Evolutionary conservation across 2,329 filamentous ascomycete species (phyloP).

Genomic region (Monosporascus sp.): DNA sequence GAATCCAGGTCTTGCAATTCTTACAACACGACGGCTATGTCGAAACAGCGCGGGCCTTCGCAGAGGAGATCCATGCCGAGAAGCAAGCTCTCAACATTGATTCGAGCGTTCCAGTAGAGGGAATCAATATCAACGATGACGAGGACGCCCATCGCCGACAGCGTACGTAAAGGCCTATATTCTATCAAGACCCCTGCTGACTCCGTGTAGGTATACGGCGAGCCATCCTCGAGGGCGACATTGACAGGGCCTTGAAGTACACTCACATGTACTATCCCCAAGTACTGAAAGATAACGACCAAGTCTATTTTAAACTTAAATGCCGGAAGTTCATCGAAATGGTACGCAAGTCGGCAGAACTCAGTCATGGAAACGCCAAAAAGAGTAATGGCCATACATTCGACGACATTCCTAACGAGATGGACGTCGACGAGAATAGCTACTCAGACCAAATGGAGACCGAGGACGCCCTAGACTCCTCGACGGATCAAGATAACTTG

Average conservation of each 20-base stretch:
- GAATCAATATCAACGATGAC: conserved; percentile 70
- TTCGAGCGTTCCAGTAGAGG: conserved; percentile 45
- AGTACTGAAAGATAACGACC: conserved; percentile 73
- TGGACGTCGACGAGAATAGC: conserved; percentile 38
- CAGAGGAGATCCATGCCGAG: conserved; percentile 72
- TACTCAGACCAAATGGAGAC: conserved; percentile 50
- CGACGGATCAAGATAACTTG: conserved; percentile 36
- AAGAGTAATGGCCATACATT: conserved; percentile 33
- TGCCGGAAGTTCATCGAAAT: conserved; percentile 96
- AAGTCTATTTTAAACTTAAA: conserved; percentile 81
- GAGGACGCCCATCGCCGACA: conserved; percentile 82
- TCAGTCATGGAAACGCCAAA: conserved; percentile 45
- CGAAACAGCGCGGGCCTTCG: conserved; percentile 85
- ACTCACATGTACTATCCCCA: conserved; percentile 74
- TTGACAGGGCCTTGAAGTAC: conserved; percentile 82
- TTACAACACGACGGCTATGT: conserved; percentile 93
- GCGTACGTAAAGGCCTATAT: conserved; percentile 51
- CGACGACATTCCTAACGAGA: conserved; percentile 53
- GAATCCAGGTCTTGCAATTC: conserved; percentile 66
- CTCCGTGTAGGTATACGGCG: conserved; percentile 68
- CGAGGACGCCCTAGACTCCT: conserved; percentile 37
- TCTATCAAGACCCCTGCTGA: neutral
- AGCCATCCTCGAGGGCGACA: conserved; percentile 85
- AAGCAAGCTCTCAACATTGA: conserved; percentile 63
- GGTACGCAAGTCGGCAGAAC: conserved; percentile 69